Evolutionary conservation across 1,139 yeast species (phyloP).

Genomic region (Pichia kudriavzevii): DNA sequence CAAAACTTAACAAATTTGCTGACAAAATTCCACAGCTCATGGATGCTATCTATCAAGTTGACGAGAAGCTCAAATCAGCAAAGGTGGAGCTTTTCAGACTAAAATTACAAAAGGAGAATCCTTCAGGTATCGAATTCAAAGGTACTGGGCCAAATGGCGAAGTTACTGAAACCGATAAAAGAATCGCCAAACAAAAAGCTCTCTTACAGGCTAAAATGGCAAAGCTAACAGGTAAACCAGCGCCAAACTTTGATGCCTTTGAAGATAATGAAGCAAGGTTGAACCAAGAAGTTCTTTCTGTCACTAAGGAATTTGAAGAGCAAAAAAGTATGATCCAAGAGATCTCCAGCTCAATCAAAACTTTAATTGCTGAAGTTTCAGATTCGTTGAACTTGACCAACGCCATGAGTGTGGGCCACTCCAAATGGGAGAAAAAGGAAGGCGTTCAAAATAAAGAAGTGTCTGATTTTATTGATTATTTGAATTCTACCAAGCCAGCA

Average conservation of each 20-base stretch:
- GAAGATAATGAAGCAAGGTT: constrained; percentile 52
- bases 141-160: constrained; percentile 87
- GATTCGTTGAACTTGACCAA: constrained; percentile 37
- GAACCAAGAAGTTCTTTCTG: constrained; percentile 46
- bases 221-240: constrained; percentile 72
- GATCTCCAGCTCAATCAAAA: constrained; percentile 65
- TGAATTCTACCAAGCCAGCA: constrained; percentile 33
- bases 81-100: constrained; percentile 58
- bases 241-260: constrained; percentile 39
- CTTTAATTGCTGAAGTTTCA: constrained; percentile 58
- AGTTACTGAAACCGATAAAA: constrained; percentile 71
- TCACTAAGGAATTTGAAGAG: constrained; percentile 47
- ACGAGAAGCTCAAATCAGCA: constrained; percentile 58
- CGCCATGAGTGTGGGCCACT: constrained; percentile 47
- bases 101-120: constrained; percentile 52
- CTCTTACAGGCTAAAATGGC: constrained; percentile 80
- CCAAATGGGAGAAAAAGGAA: constrained; percentile 80
- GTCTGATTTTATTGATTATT: constrained; percentile 50
- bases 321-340: constrained; percentile 59
- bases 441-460: constrained; percentile 65
- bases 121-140: constrained; percentile 53
- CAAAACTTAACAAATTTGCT: constrained; percentile 48
- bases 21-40: constrained; percentile 67
- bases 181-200: constrained; percentile 73
- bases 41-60: constrained; percentile 51